Percentiles rank a stretch among this genome's conserved stretches.
Evolutionary conservation across 805 yeast species (phyloP).

Genomic region (Myxozyma neglecta): DNA sequence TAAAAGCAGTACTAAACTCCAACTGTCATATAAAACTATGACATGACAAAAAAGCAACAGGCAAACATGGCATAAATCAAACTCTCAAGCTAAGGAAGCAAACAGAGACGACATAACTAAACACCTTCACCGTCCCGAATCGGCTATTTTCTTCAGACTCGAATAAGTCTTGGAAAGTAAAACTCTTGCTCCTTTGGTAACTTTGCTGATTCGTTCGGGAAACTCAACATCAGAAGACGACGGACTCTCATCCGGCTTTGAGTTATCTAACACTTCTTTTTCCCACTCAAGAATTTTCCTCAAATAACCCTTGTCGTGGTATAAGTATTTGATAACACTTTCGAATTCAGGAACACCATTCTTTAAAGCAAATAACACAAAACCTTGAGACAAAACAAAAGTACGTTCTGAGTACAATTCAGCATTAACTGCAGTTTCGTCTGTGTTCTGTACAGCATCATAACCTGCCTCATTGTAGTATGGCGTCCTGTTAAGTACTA

Average conservation of each 20-base stretch:
- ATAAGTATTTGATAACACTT: slow-evolving; percentile 13
- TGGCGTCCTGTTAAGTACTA: slow-evolving; percentile 28
- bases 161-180: slow-evolving; percentile 15
- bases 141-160: neutral
- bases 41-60: neutral
- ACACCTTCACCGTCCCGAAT: neutral
- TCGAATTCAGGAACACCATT: slow-evolving; percentile 18
- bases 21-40: neutral
- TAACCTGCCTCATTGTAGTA: slow-evolving; percentile 32
- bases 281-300: slow-evolving; percentile 21
- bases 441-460: slow-evolving; percentile 26
- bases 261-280: slow-evolving; percentile 15
- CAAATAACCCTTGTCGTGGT: slow-evolving; percentile 6
- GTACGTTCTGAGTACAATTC: slow-evolving; percentile 25
- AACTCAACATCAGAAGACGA: neutral
- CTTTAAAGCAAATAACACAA: slow-evolving; percentile 23
- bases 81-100: neutral
- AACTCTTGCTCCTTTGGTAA: slow-evolving; percentile 25
- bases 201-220: slow-evolving; percentile 12
- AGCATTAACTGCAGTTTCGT: slow-evolving; percentile 23
- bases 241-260: neutral
- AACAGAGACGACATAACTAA: neutral
- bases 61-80: neutral
- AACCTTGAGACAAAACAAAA: slow-evolving; percentile 29
- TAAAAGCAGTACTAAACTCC: neutral